Evolutionary conservation across 192 early-diverging fungal species (phyloP).

Genomic region (Backusella westeae): DNA sequence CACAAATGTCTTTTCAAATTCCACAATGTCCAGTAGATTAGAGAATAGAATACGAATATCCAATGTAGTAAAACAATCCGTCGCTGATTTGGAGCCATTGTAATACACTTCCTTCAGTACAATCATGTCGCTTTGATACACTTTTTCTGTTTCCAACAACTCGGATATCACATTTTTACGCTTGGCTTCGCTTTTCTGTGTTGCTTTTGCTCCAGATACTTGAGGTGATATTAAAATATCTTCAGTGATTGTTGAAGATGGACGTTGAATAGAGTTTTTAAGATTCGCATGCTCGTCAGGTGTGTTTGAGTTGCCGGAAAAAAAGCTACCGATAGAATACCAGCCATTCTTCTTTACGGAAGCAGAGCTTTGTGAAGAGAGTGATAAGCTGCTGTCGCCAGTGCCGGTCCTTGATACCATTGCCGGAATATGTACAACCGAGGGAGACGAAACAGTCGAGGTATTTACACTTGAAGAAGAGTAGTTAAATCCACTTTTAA

Average conservation of each 20-base stretch:
- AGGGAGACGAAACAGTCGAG: background rate
- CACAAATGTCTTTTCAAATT: constrained; percentile 57
- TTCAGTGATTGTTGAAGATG: background rate
- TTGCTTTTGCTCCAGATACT: constrained; percentile 1
- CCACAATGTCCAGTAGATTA: constrained; percentile 74
- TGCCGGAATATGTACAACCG: background rate
- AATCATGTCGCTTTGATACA: constrained; percentile 70
- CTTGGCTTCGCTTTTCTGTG: background rate
- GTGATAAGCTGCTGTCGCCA: background rate
- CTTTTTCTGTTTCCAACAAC: constrained; percentile 69
- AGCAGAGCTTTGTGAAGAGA: background rate
- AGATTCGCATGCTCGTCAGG: background rate
- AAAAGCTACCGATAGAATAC: constrained; percentile 1
- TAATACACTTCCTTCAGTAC: constrained; percentile 70
- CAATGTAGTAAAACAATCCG: constrained; percentile 9
- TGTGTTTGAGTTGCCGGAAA: background rate
- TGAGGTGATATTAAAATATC: background rate
- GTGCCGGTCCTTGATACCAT: constrained; percentile 8
- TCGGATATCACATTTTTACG: constrained; percentile 72
- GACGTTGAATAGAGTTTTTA: background rate
- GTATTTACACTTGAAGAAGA: background rate
- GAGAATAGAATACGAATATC: constrained; percentile 73
- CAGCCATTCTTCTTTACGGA: background rate
- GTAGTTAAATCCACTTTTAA: background rate
- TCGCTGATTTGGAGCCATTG: constrained; percentile 27